phyloP scores from a whole-genome alignment of 495 filamentous ascomycete species.

The Friedmanniomyces simplex region DNA sequence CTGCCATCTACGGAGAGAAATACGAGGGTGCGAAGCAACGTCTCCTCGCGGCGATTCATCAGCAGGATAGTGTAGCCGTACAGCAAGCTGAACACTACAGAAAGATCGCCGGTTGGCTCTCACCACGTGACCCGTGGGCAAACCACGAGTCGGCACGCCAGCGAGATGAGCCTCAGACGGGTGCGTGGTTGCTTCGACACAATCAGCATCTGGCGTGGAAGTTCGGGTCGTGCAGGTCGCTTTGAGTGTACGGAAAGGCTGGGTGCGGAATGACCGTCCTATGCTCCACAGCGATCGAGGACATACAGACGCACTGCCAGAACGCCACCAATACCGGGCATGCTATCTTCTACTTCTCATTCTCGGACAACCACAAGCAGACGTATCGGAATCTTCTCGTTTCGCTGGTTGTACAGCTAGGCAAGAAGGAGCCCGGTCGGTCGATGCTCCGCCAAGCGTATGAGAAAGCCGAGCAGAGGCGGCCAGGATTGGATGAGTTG shows the following conservation, averaged over 20 bases:
- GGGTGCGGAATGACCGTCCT: constrained; percentile 22
- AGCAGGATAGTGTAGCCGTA: not conserved
- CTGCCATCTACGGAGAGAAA: constrained; percentile 13
- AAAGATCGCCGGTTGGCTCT: constrained; percentile 18
- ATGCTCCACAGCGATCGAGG: constrained; percentile 18
- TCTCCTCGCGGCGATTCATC: constrained; percentile 1
- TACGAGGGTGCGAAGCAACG: constrained; percentile 3
- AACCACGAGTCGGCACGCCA: constrained; percentile 18
- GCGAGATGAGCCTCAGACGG: constrained; percentile 13
- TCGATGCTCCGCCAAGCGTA: constrained; percentile 14
- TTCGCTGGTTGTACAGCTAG: constrained; percentile 17
- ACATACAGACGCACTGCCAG: constrained; percentile 10
- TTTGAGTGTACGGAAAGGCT: constrained; percentile 21
- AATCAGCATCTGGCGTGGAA: constrained; percentile 16
- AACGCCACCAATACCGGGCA: not conserved
- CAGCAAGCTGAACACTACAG: constrained; percentile 10
- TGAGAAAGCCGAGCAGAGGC: constrained; percentile 1
- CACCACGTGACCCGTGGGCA: constrained; percentile 12
- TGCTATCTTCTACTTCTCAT: constrained; percentile 21
- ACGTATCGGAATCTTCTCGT: constrained; percentile 5
- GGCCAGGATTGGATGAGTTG: constrained; percentile 10
- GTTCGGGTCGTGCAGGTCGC: not conserved
- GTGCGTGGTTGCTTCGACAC: constrained; percentile 13
- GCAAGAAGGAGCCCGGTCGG: constrained; percentile 5
- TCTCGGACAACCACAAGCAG: constrained; percentile 18